Conservation (phyloP, 1,284 basidiomycete genomes). For the Bondarzewia mesenterica region DNA sequence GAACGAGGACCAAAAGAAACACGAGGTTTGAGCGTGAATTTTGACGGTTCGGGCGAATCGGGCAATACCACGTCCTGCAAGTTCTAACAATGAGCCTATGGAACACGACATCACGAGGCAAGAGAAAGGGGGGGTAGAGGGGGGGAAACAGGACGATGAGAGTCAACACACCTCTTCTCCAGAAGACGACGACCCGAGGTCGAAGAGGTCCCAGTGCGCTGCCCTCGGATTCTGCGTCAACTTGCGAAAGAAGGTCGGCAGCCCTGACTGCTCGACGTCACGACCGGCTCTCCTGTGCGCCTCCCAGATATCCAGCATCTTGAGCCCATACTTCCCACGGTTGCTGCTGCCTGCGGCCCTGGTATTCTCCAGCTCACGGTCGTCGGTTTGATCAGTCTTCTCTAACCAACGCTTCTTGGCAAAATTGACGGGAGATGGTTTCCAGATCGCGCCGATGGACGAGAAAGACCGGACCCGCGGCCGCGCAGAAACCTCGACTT, state of each 20-base stretch:
- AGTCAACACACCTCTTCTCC: constrained; percentile 8
- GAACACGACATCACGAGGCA: constrained; percentile 4
- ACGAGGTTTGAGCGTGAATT: constrained; percentile 11
- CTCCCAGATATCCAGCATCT: neutral
- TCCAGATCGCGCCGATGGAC: constrained; percentile 27
- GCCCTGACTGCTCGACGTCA: neutral
- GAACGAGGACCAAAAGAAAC: neutral
- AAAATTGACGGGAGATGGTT: constrained; percentile 45
- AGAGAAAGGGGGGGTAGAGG: neutral
- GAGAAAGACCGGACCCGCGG: constrained; percentile 12
- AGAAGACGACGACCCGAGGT: constrained; percentile 5
- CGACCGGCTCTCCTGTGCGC: neutral
- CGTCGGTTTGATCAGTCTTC: constrained; percentile 1
- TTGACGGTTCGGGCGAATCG: constrained; percentile 11
- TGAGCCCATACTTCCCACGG: neutral
- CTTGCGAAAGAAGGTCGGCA: neutral
- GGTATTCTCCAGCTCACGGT: constrained; percentile 1
- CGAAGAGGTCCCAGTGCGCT: constrained; percentile 4
- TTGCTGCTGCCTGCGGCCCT: neutral
- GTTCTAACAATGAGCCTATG: neutral
- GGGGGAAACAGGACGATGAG: neutral
- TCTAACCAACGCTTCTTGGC: constrained; percentile 46
- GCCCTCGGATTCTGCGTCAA: neutral
- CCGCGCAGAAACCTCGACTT: constrained; percentile 30
- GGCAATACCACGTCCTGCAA: constrained; percentile 11